Evolutionary conservation across 192 early-diverging fungal species (phyloP).

Genomic region (Backusella morwellensis): DNA sequence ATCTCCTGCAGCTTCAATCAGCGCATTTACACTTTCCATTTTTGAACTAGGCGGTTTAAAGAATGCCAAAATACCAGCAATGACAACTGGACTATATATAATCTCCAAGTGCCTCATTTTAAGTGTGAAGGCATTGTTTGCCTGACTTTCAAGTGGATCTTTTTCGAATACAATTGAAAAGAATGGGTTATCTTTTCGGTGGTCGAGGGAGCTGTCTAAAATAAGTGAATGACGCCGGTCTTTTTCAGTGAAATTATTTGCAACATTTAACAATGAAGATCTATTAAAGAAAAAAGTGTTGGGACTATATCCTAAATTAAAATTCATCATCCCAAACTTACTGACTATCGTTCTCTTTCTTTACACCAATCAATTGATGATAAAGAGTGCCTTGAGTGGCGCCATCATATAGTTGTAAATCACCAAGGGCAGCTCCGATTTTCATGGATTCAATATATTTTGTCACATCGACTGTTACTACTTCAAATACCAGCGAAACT

Average conservation of each 20-base stretch:
- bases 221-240: background rate
- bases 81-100: conserved; percentile 68
- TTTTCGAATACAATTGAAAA: conserved; percentile 64
- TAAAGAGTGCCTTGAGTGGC: conserved; percentile 55
- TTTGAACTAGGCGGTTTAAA: conserved; percentile 67
- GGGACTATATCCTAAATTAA: background rate
- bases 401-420: conserved; percentile 63
- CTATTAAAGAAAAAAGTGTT: background rate
- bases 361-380: conserved; percentile 53
- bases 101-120: conserved; percentile 77
- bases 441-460: conserved; percentile 53
- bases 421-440: conserved; percentile 56
- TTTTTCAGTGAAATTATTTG: background rate
- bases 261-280: background rate
- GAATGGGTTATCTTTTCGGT: conserved; percentile 37
- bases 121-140: conserved; percentile 69
- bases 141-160: conserved; percentile 70
- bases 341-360: conserved; percentile 26
- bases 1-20: conserved; percentile 64
- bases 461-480: conserved; percentile 50
- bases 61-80: conserved; percentile 66
- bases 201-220: background rate
- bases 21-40: conserved; percentile 56
- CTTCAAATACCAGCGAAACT: conserved; percentile 62
- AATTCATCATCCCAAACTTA: background rate